Evolutionary conservation across 805 yeast species (phyloP).

Genomic region (Cyberlindnera suaveolens): DNA sequence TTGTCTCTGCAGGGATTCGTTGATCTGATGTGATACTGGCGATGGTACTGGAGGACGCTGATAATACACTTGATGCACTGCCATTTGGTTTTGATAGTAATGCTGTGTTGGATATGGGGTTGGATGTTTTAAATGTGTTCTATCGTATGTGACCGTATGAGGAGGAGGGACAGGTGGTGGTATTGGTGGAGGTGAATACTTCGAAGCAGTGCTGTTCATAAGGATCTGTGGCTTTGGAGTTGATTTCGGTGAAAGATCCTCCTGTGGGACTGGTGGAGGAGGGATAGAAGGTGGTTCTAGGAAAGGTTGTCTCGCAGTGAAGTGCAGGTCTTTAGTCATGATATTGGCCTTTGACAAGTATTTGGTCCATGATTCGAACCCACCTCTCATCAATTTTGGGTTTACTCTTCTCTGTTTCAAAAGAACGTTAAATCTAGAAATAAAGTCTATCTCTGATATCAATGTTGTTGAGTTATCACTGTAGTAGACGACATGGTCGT

Average conservation of each 20-base stretch:
- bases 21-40: conserved; percentile 1
- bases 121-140: background rate
- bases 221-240: conserved; percentile 5
- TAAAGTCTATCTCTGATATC: conserved; percentile 26
- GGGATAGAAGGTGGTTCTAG: conserved; percentile 24
- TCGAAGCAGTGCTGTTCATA: conserved; percentile 9
- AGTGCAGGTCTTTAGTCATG: conserved; percentile 12
- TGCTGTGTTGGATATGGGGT: conserved; percentile 8
- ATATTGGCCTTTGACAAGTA: conserved; percentile 26
- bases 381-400: conserved; percentile 34
- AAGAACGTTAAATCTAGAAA: conserved; percentile 24
- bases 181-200: conserved; percentile 3
- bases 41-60: background rate
- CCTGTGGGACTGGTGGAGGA: conserved; percentile 17
- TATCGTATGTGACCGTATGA: background rate
- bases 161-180: conserved; percentile 10
- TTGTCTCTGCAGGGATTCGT: conserved; percentile 6
- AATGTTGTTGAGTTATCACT: conserved; percentile 31
- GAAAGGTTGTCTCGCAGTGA: conserved; percentile 22
- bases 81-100: background rate
- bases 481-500: conserved; percentile 32
- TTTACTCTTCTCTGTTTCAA: conserved; percentile 9
- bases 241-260: conserved; percentile 4
- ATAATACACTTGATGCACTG: background rate
- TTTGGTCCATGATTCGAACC: conserved; percentile 38